Conservation (phyloP, 768 basidiomycete species). For the Mycena rebaudengoi region DNA sequence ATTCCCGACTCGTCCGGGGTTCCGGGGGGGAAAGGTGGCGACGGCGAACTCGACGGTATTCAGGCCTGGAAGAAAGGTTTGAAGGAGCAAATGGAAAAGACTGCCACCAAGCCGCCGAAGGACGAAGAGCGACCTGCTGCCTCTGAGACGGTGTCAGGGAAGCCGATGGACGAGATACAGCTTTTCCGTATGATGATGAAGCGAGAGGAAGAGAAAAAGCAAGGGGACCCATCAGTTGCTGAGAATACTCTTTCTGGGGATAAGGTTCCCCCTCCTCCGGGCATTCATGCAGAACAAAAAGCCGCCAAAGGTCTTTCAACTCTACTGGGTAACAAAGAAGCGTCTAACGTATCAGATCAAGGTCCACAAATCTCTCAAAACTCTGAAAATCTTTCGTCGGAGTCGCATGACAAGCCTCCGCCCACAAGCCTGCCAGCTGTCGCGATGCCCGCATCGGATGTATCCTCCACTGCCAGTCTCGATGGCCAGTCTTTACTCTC, state of each 20-base stretch:
- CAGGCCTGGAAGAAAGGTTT: slow-evolving; percentile 89
- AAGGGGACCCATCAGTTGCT: slow-evolving; percentile 32
- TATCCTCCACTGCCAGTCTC: background rate
- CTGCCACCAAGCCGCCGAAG: slow-evolving; percentile 16
- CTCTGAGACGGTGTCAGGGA: slow-evolving; percentile 38
- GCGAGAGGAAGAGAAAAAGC: slow-evolving; percentile 67
- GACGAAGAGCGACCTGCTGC: slow-evolving; percentile 17
- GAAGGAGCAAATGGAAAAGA: slow-evolving; percentile 70
- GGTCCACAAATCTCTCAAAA: background rate
- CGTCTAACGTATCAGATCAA: background rate
- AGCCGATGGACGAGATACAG: slow-evolving; percentile 81
- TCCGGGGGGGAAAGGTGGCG: slow-evolving; percentile 64
- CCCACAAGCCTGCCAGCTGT: background rate
- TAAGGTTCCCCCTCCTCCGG: slow-evolving; percentile 2
- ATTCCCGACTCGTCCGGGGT: slow-evolving; percentile 73
- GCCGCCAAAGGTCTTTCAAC: slow-evolving; percentile 18
- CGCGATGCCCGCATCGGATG: background rate
- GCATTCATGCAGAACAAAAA: slow-evolving; percentile 16
- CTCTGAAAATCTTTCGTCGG: slow-evolving; percentile 1
- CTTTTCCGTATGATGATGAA: slow-evolving; percentile 87
- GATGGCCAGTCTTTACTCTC: slow-evolving; percentile 25
- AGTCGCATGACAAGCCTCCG: background rate
- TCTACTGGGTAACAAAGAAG: background rate
- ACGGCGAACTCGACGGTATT: slow-evolving; percentile 82
- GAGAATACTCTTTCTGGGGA: slow-evolving; percentile 1